These are phyloP conservation scores for Suaeda aralocaspica DNA, from an alignment of 148 eudicot genomes.

Conservation along the genomic window DNA sequence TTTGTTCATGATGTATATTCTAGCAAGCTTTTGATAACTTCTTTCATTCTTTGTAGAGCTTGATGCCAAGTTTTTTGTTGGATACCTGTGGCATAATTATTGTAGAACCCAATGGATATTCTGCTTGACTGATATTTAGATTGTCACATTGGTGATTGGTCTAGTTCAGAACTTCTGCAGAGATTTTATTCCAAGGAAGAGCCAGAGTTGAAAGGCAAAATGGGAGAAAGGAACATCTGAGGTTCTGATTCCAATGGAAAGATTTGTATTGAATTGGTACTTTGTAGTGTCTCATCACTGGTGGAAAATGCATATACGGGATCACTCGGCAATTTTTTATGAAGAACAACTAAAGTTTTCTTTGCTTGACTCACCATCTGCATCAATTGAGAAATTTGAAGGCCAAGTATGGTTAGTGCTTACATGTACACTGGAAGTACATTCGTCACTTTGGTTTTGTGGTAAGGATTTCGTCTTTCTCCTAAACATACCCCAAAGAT, in stretches of 20 bases:
- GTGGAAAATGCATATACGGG: neutral
- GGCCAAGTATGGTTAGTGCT: slow-evolving; percentile 12
- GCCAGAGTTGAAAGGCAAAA: neutral
- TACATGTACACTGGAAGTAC: slow-evolving; percentile 11
- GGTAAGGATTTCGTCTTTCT: slow-evolving; percentile 23
- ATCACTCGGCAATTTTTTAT: neutral
- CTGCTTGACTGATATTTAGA: neutral
- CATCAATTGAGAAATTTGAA: slow-evolving; percentile 5
- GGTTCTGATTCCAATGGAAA: neutral
- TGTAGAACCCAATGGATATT: neutral
- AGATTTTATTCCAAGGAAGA: neutral
- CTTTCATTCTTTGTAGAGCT: neutral
- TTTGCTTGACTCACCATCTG: neutral
- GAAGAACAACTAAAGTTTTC: neutral
- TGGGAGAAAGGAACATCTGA: neutral
- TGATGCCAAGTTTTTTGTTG: neutral
- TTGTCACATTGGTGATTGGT: neutral
- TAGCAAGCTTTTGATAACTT: neutral
- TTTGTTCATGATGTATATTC: no score
- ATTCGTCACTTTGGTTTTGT: slow-evolving; percentile 6
- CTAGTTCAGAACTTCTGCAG: neutral
- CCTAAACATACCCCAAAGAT: slow-evolving; percentile 28
- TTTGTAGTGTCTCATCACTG: neutral
- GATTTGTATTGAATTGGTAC: neutral
- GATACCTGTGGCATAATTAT: neutral